Evolutionary conservation across 192 early-diverging fungal genomes (phyloP), one percentile per base, ranked within the genome.

Genomic region (Gonapodya sp.): DNA sequence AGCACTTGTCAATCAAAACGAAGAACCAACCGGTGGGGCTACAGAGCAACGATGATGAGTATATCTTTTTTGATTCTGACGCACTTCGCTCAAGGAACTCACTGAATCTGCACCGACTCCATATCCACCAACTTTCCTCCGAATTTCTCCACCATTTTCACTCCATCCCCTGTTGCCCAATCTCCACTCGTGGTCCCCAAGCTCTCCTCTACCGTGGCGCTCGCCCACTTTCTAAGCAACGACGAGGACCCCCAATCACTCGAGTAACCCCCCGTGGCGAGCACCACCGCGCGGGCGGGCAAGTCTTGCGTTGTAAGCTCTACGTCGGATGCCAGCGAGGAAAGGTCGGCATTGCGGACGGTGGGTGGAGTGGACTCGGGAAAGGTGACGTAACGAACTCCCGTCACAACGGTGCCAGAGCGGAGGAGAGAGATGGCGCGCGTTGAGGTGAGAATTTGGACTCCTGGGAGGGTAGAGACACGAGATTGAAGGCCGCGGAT

Each of bases 221-320:
- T 24, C 8, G 8, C 46, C 8, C 24, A 24, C 46, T 64, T 64
- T 64, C 24, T 64, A 24, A 80, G 79, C 33, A 80, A 36, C 0
- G 79, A 80, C 36, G 79, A 73, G 1, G 36, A 33, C 18, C 16
- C 33, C 79, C 79, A 80, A 36, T 80, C 79, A 36, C 33, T 33
- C 1, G 79, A 33, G 2, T 80, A 80, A 33, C 79, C 79, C 0
- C 79, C 79, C 34, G 79, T 73, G 32, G 79, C 73, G 36, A 80
- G 74, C 18, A 80, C 36, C 1, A 80, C 73, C 34, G 79, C 32
- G 0, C 8, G 16, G 36, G 79, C 32, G 32, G 79, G 2, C 36
- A 80, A 35, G 2, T 64, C 8, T 8, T 8, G 24, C 46, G 46
- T 64, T 8, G 46, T 8, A 24, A 64, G 46, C 24, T 8, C 8